These are phyloP conservation scores for Penicillium sp. DNA, from an alignment of 2,329 filamentous ascomycete genomes.

Conservation along the genomic window DNA sequence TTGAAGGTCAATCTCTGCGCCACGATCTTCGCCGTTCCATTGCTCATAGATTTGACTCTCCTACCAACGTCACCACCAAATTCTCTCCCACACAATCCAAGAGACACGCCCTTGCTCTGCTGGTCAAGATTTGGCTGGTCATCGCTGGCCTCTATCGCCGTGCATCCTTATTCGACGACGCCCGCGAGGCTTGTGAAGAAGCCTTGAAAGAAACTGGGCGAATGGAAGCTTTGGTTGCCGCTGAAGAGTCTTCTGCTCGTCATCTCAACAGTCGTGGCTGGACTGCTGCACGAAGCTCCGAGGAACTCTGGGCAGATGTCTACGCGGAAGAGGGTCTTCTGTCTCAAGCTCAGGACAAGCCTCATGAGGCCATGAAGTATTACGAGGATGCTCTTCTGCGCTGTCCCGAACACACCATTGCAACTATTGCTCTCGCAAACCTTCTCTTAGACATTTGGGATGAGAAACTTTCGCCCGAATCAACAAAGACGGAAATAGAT, in stretches of 20 bases:
- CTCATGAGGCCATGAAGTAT: conserved; percentile 69
- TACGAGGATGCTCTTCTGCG: conserved; percentile 83
- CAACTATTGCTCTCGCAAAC: conserved; percentile 79
- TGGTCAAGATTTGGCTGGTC: conserved; percentile 85
- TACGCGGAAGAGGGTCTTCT: conserved; percentile 75
- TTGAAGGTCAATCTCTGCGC: conserved; percentile 45
- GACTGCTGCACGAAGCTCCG: conserved; percentile 77
- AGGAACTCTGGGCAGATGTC: conserved; percentile 82
- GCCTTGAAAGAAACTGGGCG: conserved; percentile 72
- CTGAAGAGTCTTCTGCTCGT: conserved; percentile 62
- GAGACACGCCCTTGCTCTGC: conserved; percentile 56
- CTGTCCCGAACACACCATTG: conserved; percentile 74
- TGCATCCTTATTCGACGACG: conserved; percentile 76
- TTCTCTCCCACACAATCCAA: conserved; percentile 54
- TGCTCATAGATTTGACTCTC: conserved; percentile 39
- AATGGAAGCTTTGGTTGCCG: conserved; percentile 67
- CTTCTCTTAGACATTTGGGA: conserved; percentile 83
- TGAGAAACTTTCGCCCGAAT: conserved; percentile 45
- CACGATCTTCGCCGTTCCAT: conserved; percentile 42
- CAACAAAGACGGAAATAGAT: conserved; percentile 32
- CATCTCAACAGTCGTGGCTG: conserved; percentile 67
- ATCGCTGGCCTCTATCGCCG: conserved; percentile 86
- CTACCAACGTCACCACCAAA: conserved; percentile 46
- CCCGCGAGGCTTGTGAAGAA: conserved; percentile 75
- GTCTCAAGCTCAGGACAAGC: conserved; percentile 59